phyloP scores from a whole-genome alignment of 257 asterid species.

The Jasminum sambac region DNA sequence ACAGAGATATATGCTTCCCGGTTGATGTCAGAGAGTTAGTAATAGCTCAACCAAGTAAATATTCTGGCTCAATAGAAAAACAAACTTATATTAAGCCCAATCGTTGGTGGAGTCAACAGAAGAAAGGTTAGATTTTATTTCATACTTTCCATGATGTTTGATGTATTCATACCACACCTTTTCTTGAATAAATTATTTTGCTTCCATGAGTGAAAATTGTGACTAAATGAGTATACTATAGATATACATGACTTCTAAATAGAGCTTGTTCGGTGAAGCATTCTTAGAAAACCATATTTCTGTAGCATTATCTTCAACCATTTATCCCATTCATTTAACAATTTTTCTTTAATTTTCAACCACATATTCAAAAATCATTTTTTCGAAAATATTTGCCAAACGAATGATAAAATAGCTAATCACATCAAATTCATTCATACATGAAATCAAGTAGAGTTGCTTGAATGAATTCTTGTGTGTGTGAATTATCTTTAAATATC shows the following conservation, averaged over 20 bases:
- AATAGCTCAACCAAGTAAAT: conserved; percentile 33
- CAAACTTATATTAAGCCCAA: conserved; percentile 24
- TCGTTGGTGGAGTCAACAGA: conserved; percentile 26
- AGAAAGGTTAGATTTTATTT: conserved; percentile 42
- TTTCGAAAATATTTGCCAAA: no score
- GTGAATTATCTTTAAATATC: conserved; percentile 14
- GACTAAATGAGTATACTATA: neutral
- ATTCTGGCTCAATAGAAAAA: conserved; percentile 21
- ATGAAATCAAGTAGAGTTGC: neutral
- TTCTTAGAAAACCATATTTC: no score
- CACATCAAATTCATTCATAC: neutral
- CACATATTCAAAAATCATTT: no score
- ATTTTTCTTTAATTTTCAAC: no score
- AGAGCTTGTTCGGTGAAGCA: no score
- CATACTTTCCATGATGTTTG: conserved; percentile 11
- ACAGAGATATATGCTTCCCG: conserved; percentile 32
- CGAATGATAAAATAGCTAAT: neutral
- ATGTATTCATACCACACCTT: neutral
- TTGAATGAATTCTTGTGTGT: conserved; percentile 1
- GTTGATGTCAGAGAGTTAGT: conserved; percentile 12
- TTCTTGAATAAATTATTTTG: neutral
- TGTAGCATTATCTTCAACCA: no score
- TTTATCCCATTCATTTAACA: no score
- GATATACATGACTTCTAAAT: neutral
- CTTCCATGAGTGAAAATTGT: neutral